Evolutionary conservation across 2,329 filamentous ascomycete genomes (phyloP).

Genomic region (Colletotrichum phormii): DNA sequence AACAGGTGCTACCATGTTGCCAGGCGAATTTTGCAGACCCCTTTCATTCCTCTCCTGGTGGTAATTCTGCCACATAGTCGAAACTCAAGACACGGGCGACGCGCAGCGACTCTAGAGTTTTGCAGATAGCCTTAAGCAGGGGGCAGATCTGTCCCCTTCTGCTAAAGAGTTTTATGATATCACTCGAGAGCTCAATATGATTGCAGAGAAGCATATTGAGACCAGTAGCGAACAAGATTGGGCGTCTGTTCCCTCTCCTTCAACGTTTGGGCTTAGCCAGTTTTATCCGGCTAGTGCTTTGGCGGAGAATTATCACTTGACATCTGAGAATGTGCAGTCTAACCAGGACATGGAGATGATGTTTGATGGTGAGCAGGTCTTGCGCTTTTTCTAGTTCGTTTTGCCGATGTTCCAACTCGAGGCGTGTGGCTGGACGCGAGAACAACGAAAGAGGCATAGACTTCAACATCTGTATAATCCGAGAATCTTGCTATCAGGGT

Average conservation of each 20-base stretch:
- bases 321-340: background rate
- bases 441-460: too few species aligned
- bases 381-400: background rate
- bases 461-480: too few species aligned
- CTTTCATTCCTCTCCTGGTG: constrained; percentile 4
- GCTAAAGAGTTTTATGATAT: background rate
- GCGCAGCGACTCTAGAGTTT: background rate
- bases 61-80: constrained; percentile 10
- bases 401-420: too few species aligned
- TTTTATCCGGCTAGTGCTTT: background rate
- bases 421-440: too few species aligned
- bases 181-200: background rate
- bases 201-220: background rate
- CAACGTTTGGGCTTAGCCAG: background rate
- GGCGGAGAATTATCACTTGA: background rate
- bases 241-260: background rate
- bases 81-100: background rate
- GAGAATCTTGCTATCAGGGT: too few species aligned
- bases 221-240: background rate
- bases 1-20: background rate
- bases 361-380: constrained; percentile 4
- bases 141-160: background rate
- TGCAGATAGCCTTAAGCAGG: background rate
- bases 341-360: background rate
- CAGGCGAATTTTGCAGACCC: constrained; percentile 9